Conservation (phyloP, 2,329 filamentous ascomycete genomes). For the Pyrenochaeta sp. region DNA sequence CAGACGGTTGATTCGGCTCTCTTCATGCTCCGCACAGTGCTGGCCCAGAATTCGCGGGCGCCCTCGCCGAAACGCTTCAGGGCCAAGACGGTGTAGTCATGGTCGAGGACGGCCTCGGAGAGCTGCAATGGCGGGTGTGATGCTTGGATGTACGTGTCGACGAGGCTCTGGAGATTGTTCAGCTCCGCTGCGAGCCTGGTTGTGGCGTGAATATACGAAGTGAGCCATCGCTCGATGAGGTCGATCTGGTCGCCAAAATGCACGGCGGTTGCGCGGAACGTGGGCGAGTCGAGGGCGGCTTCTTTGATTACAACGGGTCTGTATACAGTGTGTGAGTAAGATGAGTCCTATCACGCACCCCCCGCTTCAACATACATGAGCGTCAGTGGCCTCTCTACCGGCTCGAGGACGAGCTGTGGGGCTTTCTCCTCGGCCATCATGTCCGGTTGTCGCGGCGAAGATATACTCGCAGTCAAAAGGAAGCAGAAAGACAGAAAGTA, state of each 20-base stretch:
- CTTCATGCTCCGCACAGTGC: slow-evolving; percentile 76
- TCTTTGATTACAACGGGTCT: slow-evolving; percentile 89
- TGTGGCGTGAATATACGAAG: slow-evolving; percentile 70
- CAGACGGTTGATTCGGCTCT: slow-evolving; percentile 79
- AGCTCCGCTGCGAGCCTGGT: slow-evolving; percentile 72
- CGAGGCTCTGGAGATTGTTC: slow-evolving; percentile 77
- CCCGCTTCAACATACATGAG: slow-evolving; percentile 48
- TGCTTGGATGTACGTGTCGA: slow-evolving; percentile 78
- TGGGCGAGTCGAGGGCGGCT: slow-evolving; percentile 94
- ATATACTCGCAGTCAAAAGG: no score
- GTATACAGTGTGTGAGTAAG: slow-evolving; percentile 22
- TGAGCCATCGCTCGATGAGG: slow-evolving; percentile 90
- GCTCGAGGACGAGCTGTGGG: slow-evolving; percentile 44
- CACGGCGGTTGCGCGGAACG: slow-evolving; percentile 84
- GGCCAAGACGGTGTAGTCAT: slow-evolving; percentile 91
- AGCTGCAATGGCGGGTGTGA: slow-evolving; percentile 77
- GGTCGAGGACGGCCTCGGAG: slow-evolving; percentile 87
- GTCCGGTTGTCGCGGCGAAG: neutral
- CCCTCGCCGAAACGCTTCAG: slow-evolving; percentile 86
- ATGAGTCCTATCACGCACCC: neutral
- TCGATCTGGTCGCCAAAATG: slow-evolving; percentile 95
- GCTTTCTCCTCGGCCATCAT: slow-evolving; percentile 48
- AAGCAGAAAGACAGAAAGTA: no score
- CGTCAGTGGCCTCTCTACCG: slow-evolving; percentile 51
- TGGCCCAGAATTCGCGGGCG: slow-evolving; percentile 86